phyloP scores from a whole-genome alignment of 2,329 filamentous ascomycete genomes.

The Helotiales sp. region DNA sequence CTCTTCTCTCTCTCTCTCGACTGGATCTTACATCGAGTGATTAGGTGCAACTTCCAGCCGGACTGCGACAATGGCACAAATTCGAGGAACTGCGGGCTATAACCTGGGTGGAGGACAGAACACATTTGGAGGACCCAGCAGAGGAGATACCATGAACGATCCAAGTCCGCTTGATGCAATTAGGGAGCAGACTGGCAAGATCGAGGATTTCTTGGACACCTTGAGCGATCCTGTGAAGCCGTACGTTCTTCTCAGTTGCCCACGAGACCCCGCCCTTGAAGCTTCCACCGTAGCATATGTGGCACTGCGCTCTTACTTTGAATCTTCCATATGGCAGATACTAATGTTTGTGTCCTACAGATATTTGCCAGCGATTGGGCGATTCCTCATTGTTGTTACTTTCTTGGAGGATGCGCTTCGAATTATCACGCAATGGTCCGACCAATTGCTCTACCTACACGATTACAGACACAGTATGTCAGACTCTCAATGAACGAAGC shows the following conservation, averaged over 20 bases:
- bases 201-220: constrained; percentile 90
- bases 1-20: not conserved
- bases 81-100: constrained; percentile 57
- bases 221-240: constrained; percentile 91
- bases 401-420: constrained; percentile 96
- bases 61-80: constrained; percentile 57
- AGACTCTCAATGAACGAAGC: constrained; percentile 9
- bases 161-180: constrained; percentile 74
- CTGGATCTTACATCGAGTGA: constrained; percentile 25
- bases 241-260: constrained; percentile 59
- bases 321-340: not conserved
- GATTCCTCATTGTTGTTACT: constrained; percentile 97
- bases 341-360: constrained; percentile 53
- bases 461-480: constrained; percentile 86
- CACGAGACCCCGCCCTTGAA: constrained; percentile 19
- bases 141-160: constrained; percentile 42
- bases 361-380: constrained; percentile 91
- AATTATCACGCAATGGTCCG: constrained; percentile 96
- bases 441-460: constrained; percentile 90
- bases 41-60: constrained; percentile 38
- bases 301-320: not conserved
- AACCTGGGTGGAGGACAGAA: constrained; percentile 45
- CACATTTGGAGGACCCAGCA: constrained; percentile 44
- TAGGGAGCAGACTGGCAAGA: constrained; percentile 95
- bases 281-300: constrained; percentile 10